Conservation (phyloP, 495 filamentous ascomycete species). For the Viridothelium virens region DNA sequence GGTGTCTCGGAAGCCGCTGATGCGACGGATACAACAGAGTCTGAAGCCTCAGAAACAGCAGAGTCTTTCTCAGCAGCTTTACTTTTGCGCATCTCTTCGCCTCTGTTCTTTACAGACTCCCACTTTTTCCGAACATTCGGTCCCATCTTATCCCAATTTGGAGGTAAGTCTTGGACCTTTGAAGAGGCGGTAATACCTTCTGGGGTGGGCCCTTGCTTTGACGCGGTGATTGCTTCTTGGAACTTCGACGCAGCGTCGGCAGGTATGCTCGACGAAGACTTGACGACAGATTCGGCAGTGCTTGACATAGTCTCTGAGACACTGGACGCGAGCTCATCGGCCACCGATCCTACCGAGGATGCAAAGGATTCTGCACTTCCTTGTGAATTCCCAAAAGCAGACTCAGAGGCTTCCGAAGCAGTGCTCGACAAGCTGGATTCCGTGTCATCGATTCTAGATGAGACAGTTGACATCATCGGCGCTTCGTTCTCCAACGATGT, state of each 20-base stretch:
- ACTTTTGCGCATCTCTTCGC: constrained; percentile 32
- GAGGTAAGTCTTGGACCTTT: constrained; percentile 2
- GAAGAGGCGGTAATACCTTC: constrained; percentile 2
- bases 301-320: constrained; percentile 31
- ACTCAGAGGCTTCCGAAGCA: constrained; percentile 27
- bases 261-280: constrained; percentile 18
- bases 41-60: constrained; percentile 7
- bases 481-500: not conserved
- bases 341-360: constrained; percentile 26
- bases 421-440: constrained; percentile 26
- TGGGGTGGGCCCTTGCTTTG: constrained; percentile 4
- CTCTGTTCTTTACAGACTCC: constrained; percentile 10
- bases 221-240: not conserved
- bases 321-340: not conserved
- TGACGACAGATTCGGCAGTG: constrained; percentile 32
- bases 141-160: constrained; percentile 6
- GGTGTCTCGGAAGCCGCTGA: constrained; percentile 26
- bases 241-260: constrained; percentile 10
- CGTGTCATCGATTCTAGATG: constrained; percentile 20
- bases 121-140: not conserved
- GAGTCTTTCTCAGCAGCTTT: constrained; percentile 27
- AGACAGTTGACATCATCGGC: not conserved
- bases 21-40: constrained; percentile 20
- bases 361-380: constrained; percentile 32
- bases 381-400: constrained; percentile 32